Conservation (phyloP, 441 rosid species). For the Aquilaria agallochum region DNA sequence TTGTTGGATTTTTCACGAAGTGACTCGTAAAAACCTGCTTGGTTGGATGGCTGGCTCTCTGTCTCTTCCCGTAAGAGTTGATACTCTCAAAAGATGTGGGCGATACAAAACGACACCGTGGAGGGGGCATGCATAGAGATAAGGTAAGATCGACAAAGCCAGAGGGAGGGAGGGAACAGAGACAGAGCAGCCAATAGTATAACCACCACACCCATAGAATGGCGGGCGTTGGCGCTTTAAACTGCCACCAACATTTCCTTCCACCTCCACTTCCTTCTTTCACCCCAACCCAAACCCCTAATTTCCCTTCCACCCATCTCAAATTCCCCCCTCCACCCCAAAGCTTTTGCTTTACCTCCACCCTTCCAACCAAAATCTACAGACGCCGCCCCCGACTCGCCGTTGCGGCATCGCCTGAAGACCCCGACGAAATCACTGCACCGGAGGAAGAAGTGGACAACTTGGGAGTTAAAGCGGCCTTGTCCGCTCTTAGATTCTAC, state of each 20-base stretch:
- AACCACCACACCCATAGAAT: slow-evolving; percentile 9
- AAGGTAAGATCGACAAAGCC: no score
- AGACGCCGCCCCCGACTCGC: slow-evolving; percentile 12
- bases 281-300: slow-evolving; percentile 18
- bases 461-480: slow-evolving; percentile 75
- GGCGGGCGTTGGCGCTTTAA: slow-evolving; percentile 37
- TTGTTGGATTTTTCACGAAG: no score
- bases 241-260: slow-evolving; percentile 15
- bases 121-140: no score
- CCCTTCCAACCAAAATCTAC: slow-evolving; percentile 13
- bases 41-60: no score
- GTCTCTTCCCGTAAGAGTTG: no score
- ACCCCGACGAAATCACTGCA: slow-evolving; percentile 24
- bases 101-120: no score
- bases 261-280: not conserved
- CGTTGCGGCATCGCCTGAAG: slow-evolving; percentile 14
- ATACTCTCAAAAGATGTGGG: no score
- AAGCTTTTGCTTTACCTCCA: slow-evolving; percentile 12
- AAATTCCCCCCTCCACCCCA: slow-evolving; percentile 8
- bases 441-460: slow-evolving; percentile 40
- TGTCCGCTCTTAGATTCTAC: slow-evolving; percentile 74
- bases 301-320: not conserved
- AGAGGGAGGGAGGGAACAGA: no score
- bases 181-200: no score
- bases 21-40: no score